These are phyloP conservation scores for Pisolithus albus DNA, from an alignment of 768 basidiomycete species.

Conservation along the genomic window DNA sequence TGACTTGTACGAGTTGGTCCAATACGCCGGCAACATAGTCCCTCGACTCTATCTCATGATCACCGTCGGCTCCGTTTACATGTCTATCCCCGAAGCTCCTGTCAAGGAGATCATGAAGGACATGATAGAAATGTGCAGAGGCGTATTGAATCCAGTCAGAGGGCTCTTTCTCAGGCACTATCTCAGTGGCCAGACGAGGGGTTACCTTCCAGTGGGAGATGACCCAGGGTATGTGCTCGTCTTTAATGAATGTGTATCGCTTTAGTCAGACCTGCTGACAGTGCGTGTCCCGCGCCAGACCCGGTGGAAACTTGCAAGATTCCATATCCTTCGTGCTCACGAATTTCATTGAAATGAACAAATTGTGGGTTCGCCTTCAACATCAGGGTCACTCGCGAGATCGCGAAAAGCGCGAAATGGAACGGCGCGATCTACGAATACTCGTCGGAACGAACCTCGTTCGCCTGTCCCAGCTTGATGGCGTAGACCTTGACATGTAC, in stretches of 20 bases:
- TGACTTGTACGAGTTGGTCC: conserved; percentile 98
- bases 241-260: neutral
- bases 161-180: conserved; percentile 96
- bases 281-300: conserved; percentile 37
- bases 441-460: conserved; percentile 98
- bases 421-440: conserved; percentile 90
- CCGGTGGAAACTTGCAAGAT: conserved; percentile 86
- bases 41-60: conserved; percentile 97
- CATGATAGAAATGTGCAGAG: conserved; percentile 99
- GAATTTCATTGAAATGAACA: conserved; percentile 99
- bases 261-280: neutral
- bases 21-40: conserved; percentile 96
- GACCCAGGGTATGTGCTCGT: conserved; percentile 62
- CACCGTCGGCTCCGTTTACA: conserved; percentile 98
- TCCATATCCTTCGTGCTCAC: conserved; percentile 94
- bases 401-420: conserved; percentile 94
- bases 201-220: conserved; percentile 84
- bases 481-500: conserved; percentile 93
- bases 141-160: conserved; percentile 94
- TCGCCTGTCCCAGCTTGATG: conserved; percentile 89
- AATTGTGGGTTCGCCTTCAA: conserved; percentile 97
- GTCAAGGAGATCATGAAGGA: conserved; percentile 99
- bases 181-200: conserved; percentile 92
- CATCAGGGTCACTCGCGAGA: conserved; percentile 97
- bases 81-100: conserved; percentile 95